These are phyloP conservation scores for Aethionema arabicum DNA, from an alignment of 345 rosid species.

Conservation along the genomic window DNA sequence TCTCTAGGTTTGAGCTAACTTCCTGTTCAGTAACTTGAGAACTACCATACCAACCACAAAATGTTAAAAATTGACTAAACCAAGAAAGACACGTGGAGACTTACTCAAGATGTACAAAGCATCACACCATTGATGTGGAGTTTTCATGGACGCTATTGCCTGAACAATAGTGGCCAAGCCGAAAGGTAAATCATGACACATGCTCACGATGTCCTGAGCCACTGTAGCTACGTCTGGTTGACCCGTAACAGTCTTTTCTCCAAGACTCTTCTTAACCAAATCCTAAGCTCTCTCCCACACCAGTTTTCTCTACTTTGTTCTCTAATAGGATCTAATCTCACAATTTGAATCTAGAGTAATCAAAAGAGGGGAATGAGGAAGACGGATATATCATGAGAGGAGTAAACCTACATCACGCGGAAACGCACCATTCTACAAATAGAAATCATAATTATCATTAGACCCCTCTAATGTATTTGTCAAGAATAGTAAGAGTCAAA, in stretches of 20 bases:
- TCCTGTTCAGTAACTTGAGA: constrained; percentile 40
- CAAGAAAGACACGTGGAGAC: constrained; percentile 34
- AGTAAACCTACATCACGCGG: too few relatives aligned
- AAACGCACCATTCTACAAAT: too few relatives aligned
- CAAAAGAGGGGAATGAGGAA: too few relatives aligned
- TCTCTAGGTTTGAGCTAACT: constrained; percentile 10
- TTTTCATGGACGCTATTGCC: constrained; percentile 40
- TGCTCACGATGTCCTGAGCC: constrained; percentile 35
- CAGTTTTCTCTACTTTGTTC: constrained; percentile 37
- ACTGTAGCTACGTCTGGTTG: constrained; percentile 37
- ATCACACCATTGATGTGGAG: constrained; percentile 36
- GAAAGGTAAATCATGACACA: constrained; percentile 39
- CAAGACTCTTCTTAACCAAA: constrained; percentile 38
- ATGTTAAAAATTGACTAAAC: neutral
- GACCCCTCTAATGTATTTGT: too few relatives aligned
- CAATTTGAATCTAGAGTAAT: too few relatives aligned
- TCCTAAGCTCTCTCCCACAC: constrained; percentile 35
- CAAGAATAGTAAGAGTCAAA: too few relatives aligned
- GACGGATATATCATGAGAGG: too few relatives aligned
- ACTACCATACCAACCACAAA: constrained; percentile 12
- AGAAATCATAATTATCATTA: too few relatives aligned
- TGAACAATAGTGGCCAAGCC: constrained; percentile 40
- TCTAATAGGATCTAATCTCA: too few relatives aligned
- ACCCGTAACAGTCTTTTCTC: constrained; percentile 30
- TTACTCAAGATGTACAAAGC: constrained; percentile 40